These are phyloP conservation scores for Chlorella sp. DNA, from an alignment of 139 green algal species.

Conservation along the genomic window DNA sequence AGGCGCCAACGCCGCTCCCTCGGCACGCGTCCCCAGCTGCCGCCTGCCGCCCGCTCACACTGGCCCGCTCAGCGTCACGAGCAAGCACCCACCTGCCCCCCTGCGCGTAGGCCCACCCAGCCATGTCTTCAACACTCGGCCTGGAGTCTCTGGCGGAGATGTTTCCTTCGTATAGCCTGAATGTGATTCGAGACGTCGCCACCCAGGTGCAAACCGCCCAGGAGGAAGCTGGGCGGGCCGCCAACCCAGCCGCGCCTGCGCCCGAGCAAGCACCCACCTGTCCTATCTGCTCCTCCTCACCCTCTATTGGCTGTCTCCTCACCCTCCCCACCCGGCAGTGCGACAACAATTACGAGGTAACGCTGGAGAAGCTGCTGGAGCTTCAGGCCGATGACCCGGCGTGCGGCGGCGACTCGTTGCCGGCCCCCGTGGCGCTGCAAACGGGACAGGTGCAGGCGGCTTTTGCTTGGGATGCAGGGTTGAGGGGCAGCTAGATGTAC, in stretches of 20 bases:
- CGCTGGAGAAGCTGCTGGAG: background rate
- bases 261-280: background rate
- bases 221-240: background rate
- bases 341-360: slow-evolving; percentile 8
- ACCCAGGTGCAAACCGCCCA: background rate
- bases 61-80: too few relatives aligned
- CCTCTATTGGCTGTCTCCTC: background rate
- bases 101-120: too few relatives aligned
- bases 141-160: slow-evolving; percentile 2
- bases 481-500: background rate
- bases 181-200: background rate
- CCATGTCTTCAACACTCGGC: background rate
- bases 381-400: background rate
- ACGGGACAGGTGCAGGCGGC: background rate
- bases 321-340: background rate
- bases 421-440: background rate
- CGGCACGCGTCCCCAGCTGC: too few relatives aligned
- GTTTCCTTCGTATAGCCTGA: background rate
- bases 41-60: too few relatives aligned
- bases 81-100: too few relatives aligned
- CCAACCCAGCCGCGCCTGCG: background rate
- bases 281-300: background rate
- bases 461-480: background rate
- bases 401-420: background rate
- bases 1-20: too few relatives aligned